Base-by-base conservation (phyloP, 768 basidiomycete species). In the Mycena latifolia region DNA sequence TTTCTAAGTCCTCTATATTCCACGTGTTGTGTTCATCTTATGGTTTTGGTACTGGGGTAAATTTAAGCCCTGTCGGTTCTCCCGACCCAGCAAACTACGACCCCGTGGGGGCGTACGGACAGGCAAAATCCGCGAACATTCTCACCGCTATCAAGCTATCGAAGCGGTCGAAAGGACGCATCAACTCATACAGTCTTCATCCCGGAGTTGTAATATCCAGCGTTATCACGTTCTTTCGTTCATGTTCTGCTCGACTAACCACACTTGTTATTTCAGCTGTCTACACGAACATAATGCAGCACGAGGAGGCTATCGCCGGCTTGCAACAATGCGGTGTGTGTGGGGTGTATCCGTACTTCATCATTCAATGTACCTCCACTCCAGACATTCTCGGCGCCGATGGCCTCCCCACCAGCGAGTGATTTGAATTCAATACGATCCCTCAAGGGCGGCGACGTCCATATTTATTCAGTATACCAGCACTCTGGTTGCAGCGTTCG, bases 151-250 rank as follows among this genome's bases (percentile, higher is more conserved):
- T 43, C n/a, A 41, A 43, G 28, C 9, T 55, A 15, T 55, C 41
- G 9, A 43, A 28, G 39, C 55, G 55, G 5, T 55, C 55, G 9
- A n/a, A 31, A 17, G 55, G 55, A 11, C 10, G 5, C 7, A 55
- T 55, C 25, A 55, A 55, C 20, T 24, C 41, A 20, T 55, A 55
- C 25, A 55, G 54, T 55, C 37, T 55, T 5, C 54, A 55, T 27
- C 54, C 54, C 8, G 54, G 54, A 29, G 28, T n/a, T n/a, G 50
- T 51, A 20, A 45, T 9, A 7, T 7, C 14, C 6, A 24, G n/a
- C n/a, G n/a, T n/a, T n/a, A n/a, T n/a, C n/a, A n/a, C n/a, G n/a
- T n/a, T n/a, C n/a, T n/a, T 22, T 31, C 25, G 15, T 29, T 28
- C 20, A 31, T 31, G 12, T 18, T 29, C 18, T 25, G 17, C 31